A percentile compares a stretch with the other conserved stretches of the same genome.
These are phyloP conservation scores for Amaranthus tricolor DNA, from an alignment of 179 eudicot genomes.

Conservation along the genomic window DNA sequence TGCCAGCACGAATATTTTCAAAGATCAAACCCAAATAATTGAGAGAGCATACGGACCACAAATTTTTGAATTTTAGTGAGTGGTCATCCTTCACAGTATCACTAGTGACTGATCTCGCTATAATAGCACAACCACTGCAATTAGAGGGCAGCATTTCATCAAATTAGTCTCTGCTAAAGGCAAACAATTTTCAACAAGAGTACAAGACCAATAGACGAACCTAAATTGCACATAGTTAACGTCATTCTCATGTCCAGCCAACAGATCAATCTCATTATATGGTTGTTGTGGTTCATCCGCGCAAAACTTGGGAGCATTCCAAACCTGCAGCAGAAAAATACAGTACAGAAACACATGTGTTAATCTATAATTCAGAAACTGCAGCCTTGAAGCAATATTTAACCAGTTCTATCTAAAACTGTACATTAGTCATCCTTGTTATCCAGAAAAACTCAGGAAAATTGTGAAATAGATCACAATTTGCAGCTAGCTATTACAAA, in stretches of 20 bases:
- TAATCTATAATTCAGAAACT: neutral
- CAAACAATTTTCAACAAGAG: slow-evolving; percentile 1
- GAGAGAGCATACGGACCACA: slow-evolving; percentile 52
- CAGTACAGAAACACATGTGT: neutral
- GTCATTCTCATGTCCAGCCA: slow-evolving; percentile 94
- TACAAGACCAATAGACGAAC: slow-evolving; percentile 35
- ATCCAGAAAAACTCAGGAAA: neutral
- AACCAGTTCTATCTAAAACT: neutral
- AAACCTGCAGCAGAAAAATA: slow-evolving; percentile 55
- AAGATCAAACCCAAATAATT: slow-evolving; percentile 11
- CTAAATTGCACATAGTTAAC: slow-evolving; percentile 97
- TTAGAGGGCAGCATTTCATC: slow-evolving; percentile 13
- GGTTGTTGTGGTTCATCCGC: slow-evolving; percentile 78
- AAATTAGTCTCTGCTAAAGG: slow-evolving; percentile 13
- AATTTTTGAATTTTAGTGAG: slow-evolving; percentile 63
- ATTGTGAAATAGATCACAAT: neutral
- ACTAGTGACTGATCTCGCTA: slow-evolving; percentile 45
- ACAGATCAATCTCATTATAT: slow-evolving; percentile 75
- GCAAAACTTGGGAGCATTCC: slow-evolving; percentile 75
- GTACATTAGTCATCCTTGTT: neutral
- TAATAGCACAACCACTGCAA: slow-evolving; percentile 85
- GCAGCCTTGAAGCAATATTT: slow-evolving; percentile 5
- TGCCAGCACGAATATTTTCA: slow-evolving; percentile 11
- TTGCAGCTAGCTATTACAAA: neutral
- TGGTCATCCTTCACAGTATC: slow-evolving; percentile 77